Evolutionary conservation across 148 eudicot genomes (phyloP).

Genomic region (Drosera capensis): DNA sequence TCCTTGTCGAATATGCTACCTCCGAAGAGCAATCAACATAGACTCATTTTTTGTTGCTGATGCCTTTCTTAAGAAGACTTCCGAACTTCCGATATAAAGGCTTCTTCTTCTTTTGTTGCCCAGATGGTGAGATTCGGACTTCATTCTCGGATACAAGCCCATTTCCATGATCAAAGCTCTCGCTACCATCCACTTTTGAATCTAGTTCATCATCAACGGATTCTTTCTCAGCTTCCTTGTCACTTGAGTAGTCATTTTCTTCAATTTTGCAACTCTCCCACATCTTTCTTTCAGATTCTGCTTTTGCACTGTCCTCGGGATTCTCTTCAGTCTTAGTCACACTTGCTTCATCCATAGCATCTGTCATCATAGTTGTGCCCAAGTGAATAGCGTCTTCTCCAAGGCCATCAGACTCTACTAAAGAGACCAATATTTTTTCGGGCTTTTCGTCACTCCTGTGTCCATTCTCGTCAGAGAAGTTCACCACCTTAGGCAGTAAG

Average conservation of each 20-base stretch:
- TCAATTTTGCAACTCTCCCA: slow-evolving; percentile 80
- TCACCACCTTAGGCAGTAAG: slow-evolving; percentile 76
- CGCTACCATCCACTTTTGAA: slow-evolving; percentile 40
- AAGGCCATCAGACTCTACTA: slow-evolving; percentile 13
- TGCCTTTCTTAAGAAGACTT: slow-evolving; percentile 65
- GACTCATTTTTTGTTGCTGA: slow-evolving; percentile 40
- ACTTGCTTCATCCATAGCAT: slow-evolving; percentile 20
- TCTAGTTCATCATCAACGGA: slow-evolving; percentile 55
- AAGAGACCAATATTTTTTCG: slow-evolving; percentile 8
- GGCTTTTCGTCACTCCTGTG: slow-evolving; percentile 25
- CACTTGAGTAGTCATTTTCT: slow-evolving; percentile 42
- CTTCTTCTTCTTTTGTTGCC: slow-evolving; percentile 73
- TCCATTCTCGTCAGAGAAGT: slow-evolving; percentile 79
- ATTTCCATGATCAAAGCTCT: slow-evolving; percentile 39
- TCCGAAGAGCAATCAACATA: slow-evolving; percentile 1
- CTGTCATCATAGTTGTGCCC: slow-evolving; percentile 11
- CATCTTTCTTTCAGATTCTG: slow-evolving; percentile 52
- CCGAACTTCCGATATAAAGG: slow-evolving; percentile 70
- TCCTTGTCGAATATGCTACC: no score
- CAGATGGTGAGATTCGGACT: slow-evolving; percentile 41
- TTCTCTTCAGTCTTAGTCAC: slow-evolving; percentile 20
- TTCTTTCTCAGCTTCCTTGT: slow-evolving; percentile 51
- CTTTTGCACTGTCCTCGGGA: slow-evolving; percentile 20
- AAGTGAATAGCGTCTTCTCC: slow-evolving; percentile 10
- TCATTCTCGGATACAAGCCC: slow-evolving; percentile 29